phyloP scores from a whole-genome alignment of 176 grass and related monocot species.

The Avena sativa region DNA sequence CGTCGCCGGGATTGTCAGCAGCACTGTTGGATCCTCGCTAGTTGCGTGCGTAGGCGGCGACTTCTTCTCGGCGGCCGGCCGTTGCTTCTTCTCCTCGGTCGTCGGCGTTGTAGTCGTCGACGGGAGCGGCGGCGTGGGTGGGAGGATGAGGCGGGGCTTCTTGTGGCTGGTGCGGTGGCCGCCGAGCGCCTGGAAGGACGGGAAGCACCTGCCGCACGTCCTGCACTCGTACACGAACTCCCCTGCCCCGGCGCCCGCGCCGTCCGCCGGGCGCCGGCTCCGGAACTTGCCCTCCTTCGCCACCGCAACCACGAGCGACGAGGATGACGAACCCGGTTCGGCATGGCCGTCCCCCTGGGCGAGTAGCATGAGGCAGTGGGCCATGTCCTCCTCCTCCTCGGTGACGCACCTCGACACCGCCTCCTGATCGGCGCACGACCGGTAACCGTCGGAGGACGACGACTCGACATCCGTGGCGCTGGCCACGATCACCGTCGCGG shows the following conservation, averaged over 20 bases:
- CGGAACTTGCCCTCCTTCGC: constrained; percentile 38
- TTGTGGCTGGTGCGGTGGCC: constrained; percentile 98
- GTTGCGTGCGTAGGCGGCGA: background rate
- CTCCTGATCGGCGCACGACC: constrained; percentile 34
- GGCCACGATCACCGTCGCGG: background rate
- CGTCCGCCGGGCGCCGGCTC: constrained; percentile 48
- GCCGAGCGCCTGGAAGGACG: constrained; percentile 95
- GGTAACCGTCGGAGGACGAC: constrained; percentile 42
- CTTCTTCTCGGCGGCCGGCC: no score
- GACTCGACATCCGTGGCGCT: constrained; percentile 3
- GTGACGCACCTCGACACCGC: background rate
- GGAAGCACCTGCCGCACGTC: constrained; percentile 90
- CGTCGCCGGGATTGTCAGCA: constrained; percentile 5
- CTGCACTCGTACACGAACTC: constrained; percentile 85
- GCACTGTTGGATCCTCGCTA: constrained; percentile 31
- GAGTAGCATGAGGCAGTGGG: constrained; percentile 81
- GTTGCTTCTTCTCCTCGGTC: no score
- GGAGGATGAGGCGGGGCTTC: constrained; percentile 56
- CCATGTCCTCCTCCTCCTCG: constrained; percentile 81
- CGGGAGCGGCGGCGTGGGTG: background rate
- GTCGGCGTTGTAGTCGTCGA: background rate
- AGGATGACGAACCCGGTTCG: background rate
- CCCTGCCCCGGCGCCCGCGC: constrained; percentile 1
- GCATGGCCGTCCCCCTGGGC: constrained; percentile 42
- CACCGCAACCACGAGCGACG: background rate